Evolutionary conservation across 1,284 basidiomycete genomes (phyloP).

Genomic region (Rhodotorula glutinis): DNA sequence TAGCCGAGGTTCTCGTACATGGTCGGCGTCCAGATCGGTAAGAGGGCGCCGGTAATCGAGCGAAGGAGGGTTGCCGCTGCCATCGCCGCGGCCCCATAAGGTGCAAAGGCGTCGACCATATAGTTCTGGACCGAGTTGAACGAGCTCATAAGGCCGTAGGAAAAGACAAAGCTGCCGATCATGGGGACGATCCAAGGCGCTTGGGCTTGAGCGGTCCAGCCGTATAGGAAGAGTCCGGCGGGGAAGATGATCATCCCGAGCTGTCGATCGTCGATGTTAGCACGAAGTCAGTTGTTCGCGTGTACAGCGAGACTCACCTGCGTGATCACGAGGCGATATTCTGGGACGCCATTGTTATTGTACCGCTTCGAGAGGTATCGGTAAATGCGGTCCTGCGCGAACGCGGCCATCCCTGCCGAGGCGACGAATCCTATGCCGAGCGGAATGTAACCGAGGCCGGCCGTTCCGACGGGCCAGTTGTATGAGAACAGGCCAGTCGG

Average conservation of each 20-base stretch:
- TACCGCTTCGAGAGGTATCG: constrained; percentile 43
- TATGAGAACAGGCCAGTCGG: constrained; percentile 49
- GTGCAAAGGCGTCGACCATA: constrained; percentile 40
- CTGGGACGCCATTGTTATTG: constrained; percentile 48
- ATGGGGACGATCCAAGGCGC: constrained; percentile 50
- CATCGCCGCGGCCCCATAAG: constrained; percentile 52
- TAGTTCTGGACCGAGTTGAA: constrained; percentile 39
- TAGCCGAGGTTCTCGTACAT: constrained; percentile 53
- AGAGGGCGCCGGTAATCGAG: constrained; percentile 48
- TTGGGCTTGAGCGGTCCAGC: constrained; percentile 48
- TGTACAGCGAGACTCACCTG: not conserved
- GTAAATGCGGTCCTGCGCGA: constrained; percentile 52
- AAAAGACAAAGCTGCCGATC: constrained; percentile 44
- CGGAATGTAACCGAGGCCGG: constrained; percentile 51
- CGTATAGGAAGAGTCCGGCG: constrained; percentile 50
- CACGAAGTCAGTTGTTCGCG: not conserved
- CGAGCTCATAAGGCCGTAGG: constrained; percentile 31
- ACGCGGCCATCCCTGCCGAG: constrained; percentile 48
- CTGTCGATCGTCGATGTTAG: not conserved
- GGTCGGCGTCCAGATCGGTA: constrained; percentile 51
- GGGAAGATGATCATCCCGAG: constrained; percentile 53
- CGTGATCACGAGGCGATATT: constrained; percentile 46
- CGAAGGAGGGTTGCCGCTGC: constrained; percentile 49
- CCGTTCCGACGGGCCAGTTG: constrained; percentile 48
- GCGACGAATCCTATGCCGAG: constrained; percentile 51